Base-by-base conservation (phyloP, 1,284 basidiomycete species). In the Rhodofomes roseus region DNA sequence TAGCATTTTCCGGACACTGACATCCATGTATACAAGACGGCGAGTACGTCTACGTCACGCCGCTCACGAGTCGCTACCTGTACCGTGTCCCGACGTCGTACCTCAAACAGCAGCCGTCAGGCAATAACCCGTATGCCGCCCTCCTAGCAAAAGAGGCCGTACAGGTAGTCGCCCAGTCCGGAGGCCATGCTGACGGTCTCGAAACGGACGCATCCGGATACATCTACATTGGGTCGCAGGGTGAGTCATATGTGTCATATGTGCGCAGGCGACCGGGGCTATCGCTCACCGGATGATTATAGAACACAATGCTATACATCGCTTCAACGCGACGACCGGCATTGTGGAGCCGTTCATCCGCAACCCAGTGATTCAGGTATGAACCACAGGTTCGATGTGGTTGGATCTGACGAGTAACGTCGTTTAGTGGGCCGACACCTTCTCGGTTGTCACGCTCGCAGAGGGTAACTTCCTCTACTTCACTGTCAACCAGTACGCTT, bases 271-370 rank as follows among this genome's bases (percentile, higher is more conserved):
- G 31, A 34, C 31, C 4, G 31, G 11, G 5, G 11, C 5, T 11
- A 11, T 34, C 11, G 31, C 31, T 34, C 34, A 39, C 11, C 27
- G 25, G 18, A 36, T 31, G 25, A 16, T 27, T 9, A 27, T 55
- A 62, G 69, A 73, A 50, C 69, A 71, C 48, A 68, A 71, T 56
- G 62, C 65, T 3, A 69, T 73, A 22, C 67, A 67, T 50, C 66
- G 63, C 12, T 69, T 62, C 56, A 67, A 70, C 54, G 66, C 69
- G 16, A 53, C 51, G 4, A 70, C 65, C 4, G 69, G 70, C 0
- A 25, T 66, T 8, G 56, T 71, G n/a, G 65, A 69, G 40, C 62
- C 66, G 3, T 73, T 72, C 55, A 63, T 71, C 8, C 68, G 70
- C 20, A 65, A 67, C 36, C 69, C 69, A 0, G 63, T 63, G 8